Percentiles rank a stretch among this genome's conserved stretches.
Conservation (phyloP, 129 eudicot genomes). For the Flaveria trinervia region DNA sequence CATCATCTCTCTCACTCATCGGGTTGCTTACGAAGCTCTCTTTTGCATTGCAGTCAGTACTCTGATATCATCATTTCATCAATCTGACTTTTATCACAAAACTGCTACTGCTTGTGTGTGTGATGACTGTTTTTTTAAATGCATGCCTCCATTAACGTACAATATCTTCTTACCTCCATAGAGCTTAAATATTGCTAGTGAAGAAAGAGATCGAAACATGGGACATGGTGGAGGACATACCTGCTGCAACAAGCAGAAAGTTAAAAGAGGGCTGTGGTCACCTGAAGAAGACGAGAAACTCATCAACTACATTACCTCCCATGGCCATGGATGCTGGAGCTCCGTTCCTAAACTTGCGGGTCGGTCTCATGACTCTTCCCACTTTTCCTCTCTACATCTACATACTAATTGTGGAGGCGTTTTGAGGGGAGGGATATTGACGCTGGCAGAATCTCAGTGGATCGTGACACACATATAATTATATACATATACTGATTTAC, state of each 20-base stretch:
- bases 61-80: conserved; percentile 24
- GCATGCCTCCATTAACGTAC: too few species aligned
- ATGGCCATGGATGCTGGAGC: conserved; percentile 95
- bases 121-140: conserved; percentile 33
- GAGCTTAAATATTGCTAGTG: not conserved
- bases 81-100: conserved; percentile 30
- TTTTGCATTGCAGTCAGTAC: conserved; percentile 31
- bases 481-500: too few species aligned
- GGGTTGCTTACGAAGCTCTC: conserved; percentile 27
- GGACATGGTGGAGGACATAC: conserved; percentile 63
- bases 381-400: conserved; percentile 19
- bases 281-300: conserved; percentile 93
- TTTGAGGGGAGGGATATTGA: too few species aligned
- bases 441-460: too few species aligned
- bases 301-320: conserved; percentile 61
- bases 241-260: conserved; percentile 88
- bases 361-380: conserved; percentile 22
- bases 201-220: conserved; percentile 26
- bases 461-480: too few species aligned
- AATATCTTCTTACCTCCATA: too few species aligned
- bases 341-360: conserved; percentile 90
- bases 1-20: conserved; percentile 5
- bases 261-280: conserved; percentile 85
- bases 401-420: not conserved
- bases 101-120: not conserved